Evolutionary conservation across 345 rosid genomes (phyloP), one percentile per base, ranked within the genome.

Genomic region (Gossypium turneri): DNA sequence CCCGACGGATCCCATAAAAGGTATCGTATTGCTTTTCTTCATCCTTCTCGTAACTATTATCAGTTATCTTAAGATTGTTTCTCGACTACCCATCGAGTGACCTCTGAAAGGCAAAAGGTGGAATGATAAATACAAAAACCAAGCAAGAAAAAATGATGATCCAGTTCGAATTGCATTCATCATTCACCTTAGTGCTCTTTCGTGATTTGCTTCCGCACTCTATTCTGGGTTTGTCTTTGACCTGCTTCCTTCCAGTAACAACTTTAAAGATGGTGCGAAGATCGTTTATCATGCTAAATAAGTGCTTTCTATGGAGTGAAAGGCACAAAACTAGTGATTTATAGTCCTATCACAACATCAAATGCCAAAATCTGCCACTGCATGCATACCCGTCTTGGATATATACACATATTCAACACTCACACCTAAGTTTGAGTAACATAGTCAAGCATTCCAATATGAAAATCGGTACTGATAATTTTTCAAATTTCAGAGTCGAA

Each of bases 11-110:
- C 56, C 97, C 98, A 67, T 97, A 92, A 1, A 85, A 83, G 2
- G 98, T 89, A 48, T 88, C 94, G 17, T 88, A 84, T 59, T 92
- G 94, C 72, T 92, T 97, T 67, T 92, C 97, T 71, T 94, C 97
- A 38, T 90, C 97, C 24, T 89, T 97, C 43, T 81, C 91, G 1
- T 68, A 86, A 70, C 81, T 85, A 68, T 89, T 97, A 50, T 89
- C 93, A 9, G 75, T 80, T 52, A 84, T 72, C 79, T 88, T 89
- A 0, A 85, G 77, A 43, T 84, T 87, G 84, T 83, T 87, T 84
- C 83, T 90, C 38, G 78, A 83, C 76, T 84, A 85, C 55, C 92
- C 92, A 48, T 88, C 92, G 4, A 81, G 76, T 78, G 94, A 82
- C 82, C 94, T 88, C 97, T 92, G 84, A 66, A 74, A 62, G 34